Evolutionary conservation across 306 rosid species (phyloP).

Genomic region (Prunus mira): DNA sequence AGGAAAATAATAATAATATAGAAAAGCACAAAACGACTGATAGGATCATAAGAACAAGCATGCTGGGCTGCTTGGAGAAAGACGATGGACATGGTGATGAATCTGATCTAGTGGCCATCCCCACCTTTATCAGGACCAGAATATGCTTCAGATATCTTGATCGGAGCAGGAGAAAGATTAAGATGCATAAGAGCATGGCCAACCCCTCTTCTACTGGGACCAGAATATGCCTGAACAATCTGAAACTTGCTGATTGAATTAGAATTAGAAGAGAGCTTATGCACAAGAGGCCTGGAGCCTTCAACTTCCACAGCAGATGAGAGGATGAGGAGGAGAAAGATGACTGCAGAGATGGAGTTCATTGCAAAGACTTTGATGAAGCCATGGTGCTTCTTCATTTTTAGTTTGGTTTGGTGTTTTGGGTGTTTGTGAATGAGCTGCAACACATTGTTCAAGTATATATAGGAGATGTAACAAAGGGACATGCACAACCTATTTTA

Average conservation of each 20-base stretch:
- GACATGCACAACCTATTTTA: not conserved
- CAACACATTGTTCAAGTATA: not conserved
- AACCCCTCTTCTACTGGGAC: slow-evolving; percentile 44
- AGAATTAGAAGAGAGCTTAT: slow-evolving; percentile 5
- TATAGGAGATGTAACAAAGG: not conserved
- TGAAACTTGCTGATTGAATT: slow-evolving; percentile 8
- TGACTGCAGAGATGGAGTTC: not conserved
- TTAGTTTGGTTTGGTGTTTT: not conserved
- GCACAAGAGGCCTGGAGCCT: slow-evolving; percentile 34
- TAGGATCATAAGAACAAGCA: not conserved
- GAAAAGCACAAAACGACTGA: not conserved
- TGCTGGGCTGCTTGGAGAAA: not conserved
- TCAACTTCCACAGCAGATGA: slow-evolving; percentile 29
- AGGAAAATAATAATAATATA: not conserved
- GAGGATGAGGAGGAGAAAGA: slow-evolving; percentile 26
- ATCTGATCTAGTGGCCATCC: slow-evolving; percentile 5
- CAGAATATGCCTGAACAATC: slow-evolving; percentile 51
- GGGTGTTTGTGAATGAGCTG: not conserved
- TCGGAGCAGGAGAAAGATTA: not conserved
- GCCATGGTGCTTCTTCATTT: slow-evolving; percentile 21
- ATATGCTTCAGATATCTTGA: slow-evolving; percentile 15
- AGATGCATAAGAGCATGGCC: slow-evolving; percentile 30
- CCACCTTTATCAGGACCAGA: slow-evolving; percentile 16
- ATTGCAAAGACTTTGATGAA: not conserved
- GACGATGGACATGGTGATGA: not conserved